Evolutionary conservation across 2,329 filamentous ascomycete species (phyloP), one percentile per base, ranked within the genome.

Genomic region (Talaromyces sp.): DNA sequence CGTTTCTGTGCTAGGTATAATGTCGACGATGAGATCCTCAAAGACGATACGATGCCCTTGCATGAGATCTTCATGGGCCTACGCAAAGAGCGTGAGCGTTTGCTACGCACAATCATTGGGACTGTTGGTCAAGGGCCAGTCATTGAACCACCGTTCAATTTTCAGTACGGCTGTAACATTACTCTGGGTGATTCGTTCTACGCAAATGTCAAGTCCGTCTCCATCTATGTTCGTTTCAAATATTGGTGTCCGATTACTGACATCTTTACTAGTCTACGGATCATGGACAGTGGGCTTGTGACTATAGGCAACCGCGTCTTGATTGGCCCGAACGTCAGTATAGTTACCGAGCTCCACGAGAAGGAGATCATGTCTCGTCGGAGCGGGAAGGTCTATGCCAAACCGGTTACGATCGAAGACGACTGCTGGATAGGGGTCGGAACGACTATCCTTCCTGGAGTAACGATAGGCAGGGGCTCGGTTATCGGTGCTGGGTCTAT

Each of bases 161-260:
- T 89, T 40, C 87, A 90, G 72, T 90, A 90, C 67, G 88, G 88
- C 3, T 87, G 84, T 75, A 90, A 89, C 70, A 84, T 89, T 65
- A 79, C 76, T 5, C 76, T 89, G 0, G 88, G 88, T 10, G 78
- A 85, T 56, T 76, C 80, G 10, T 88, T 89, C 72, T 90, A 88
- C 69, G 81, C 85, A 38, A 71, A 69, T 38, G 66, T 67, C 56
- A 69, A 69, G 68, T 69, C 10, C 15, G 67, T 68, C 22, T 64
- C 11, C 13, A 25, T 58, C n/a, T 22, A 22, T 17, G 11, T 11
- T n/a, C n/a, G n/a, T 1, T 3, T 10, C 8, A 36, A 36, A 3
- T 7, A 15, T 15, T 13, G 17, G 29, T 3, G 34, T 47, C 25
- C 1, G 8, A 19, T 31, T 58, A 38, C 53, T 66, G 36, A 66